Conservation (phyloP, 805 yeast species). For the Yarrowia porcina region DNA sequence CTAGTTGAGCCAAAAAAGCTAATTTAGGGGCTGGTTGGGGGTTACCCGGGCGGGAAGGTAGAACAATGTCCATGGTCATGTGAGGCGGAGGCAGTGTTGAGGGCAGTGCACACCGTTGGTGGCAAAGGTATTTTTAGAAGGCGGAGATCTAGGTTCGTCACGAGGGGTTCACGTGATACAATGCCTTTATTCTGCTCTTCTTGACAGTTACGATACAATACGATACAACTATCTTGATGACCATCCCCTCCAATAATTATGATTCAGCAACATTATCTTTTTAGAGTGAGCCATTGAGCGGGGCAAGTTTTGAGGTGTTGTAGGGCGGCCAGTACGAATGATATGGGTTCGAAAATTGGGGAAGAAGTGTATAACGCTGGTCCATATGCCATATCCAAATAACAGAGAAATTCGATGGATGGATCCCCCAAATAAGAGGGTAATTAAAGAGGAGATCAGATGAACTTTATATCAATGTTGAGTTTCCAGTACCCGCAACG, state of each 20-base stretch:
- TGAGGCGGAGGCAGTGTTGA: neutral
- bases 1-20: neutral
- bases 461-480: neutral
- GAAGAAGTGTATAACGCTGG: too few relatives aligned
- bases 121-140: neutral
- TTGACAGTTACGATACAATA: too few relatives aligned
- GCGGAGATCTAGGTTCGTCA: neutral
- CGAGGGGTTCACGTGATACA: neutral
- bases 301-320: neutral
- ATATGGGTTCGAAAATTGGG: too few relatives aligned
- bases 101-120: neutral
- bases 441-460: neutral
- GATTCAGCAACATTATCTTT: neutral
- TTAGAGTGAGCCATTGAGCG: neutral
- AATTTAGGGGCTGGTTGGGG: constrained; percentile 3
- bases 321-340: neutral
- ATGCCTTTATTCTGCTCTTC: too few relatives aligned
- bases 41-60: neutral
- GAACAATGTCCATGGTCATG: neutral
- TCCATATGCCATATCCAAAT: too few relatives aligned
- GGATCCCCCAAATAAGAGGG: too few relatives aligned
- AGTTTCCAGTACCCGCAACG: neutral
- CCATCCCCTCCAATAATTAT: neutral
- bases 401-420: too few relatives aligned
- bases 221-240: too few relatives aligned